Evolutionary conservation across 1,139 yeast species (phyloP).

Genomic region (Candida labiduridarum): DNA sequence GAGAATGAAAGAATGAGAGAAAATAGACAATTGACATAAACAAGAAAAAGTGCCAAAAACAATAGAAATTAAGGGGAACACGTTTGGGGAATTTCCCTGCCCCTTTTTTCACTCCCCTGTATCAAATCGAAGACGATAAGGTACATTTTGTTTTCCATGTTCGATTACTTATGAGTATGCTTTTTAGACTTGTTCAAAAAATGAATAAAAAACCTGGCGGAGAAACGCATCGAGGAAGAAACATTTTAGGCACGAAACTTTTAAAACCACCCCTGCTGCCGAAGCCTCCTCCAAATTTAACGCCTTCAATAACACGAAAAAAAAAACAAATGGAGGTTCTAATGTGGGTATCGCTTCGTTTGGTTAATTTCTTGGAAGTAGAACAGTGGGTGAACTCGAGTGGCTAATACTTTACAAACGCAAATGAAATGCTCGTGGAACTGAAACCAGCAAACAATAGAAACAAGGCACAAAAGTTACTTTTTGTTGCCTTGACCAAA

Average conservation of each 20-base stretch:
- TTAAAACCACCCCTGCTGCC: no score
- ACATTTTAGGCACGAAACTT: conserved; percentile 1
- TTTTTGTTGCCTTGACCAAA: no score
- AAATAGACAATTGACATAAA: background rate
- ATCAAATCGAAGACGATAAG: background rate
- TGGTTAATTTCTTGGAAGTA: no score
- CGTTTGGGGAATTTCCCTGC: background rate
- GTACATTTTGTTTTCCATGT: background rate
- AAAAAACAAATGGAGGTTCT: no score
- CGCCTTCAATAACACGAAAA: background rate
- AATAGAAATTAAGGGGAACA: background rate
- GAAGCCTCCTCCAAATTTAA: no score
- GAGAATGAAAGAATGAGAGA: background rate
- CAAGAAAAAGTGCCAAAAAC: background rate
- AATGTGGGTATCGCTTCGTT: no score
- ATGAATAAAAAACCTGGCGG: background rate
- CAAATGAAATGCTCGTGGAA: no score
- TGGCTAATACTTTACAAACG: no score
- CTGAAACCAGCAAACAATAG: no score
- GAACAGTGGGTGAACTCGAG: no score
- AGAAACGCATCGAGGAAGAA: background rate
- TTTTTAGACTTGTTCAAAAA: no score
- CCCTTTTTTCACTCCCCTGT: background rate
- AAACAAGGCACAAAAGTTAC: no score
- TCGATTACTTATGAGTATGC: background rate